A percentile compares a stretch with the other conserved stretches of the same genome.
Conservation (phyloP, 305 asterid species). For the Fraxinus platypoda region DNA sequence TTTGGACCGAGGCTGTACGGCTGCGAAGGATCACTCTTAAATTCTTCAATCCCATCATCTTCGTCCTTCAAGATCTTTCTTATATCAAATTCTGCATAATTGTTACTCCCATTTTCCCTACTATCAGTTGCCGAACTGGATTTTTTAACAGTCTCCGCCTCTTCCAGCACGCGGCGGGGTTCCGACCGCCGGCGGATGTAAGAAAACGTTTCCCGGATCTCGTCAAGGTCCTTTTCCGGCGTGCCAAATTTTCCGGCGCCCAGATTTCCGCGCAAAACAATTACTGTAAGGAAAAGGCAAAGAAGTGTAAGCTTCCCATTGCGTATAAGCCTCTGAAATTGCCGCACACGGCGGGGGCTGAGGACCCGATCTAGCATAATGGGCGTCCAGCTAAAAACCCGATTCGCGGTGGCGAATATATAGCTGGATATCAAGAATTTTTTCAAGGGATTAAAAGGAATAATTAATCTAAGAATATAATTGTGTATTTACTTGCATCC, state of each 20-base stretch:
- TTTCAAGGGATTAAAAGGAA: background rate
- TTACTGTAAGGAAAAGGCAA: constrained; percentile 45
- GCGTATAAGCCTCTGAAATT: constrained; percentile 38
- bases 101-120: constrained; percentile 18
- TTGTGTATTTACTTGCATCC: background rate
- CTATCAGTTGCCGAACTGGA: background rate
- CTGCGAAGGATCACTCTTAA: constrained; percentile 36
- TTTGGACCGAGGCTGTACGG: constrained; percentile 46
- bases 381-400: background rate
- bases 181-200: constrained; percentile 45
- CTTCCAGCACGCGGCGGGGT: constrained; percentile 23
- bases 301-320: constrained; percentile 42
- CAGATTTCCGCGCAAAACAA: constrained; percentile 43
- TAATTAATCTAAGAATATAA: background rate
- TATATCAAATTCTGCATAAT: constrained; percentile 35
- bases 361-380: constrained; percentile 39
- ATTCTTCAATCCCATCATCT: constrained; percentile 39
- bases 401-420: background rate
- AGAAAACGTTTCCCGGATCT: constrained; percentile 46
- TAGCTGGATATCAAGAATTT: background rate
- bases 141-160: background rate
- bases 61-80: constrained; percentile 13
- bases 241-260: constrained; percentile 62
- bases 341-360: constrained; percentile 32
- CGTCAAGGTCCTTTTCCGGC: constrained; percentile 54